Percentiles rank a stretch among this genome's conserved stretches.
These are phyloP conservation scores for Aquilaria yunnanensis DNA, from an alignment of 345 rosid species.

Conservation along the genomic window DNA sequence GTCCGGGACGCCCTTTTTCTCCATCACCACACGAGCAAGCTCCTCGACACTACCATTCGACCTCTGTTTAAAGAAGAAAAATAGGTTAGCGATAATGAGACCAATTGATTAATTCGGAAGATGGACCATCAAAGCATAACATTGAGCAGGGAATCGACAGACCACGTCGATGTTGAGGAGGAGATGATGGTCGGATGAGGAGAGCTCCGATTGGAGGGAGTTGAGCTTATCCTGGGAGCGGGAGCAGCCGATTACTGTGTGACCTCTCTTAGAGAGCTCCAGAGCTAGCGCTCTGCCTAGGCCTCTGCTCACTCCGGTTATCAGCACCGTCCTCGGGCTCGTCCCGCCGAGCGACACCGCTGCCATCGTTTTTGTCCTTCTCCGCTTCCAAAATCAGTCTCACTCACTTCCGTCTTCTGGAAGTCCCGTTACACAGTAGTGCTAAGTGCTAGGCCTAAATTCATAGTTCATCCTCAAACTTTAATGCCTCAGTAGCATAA, in stretches of 20 bases:
- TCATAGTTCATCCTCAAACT: too few species aligned
- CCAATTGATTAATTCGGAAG: background rate
- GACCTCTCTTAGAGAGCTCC: constrained; percentile 85
- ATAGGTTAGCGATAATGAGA: constrained; percentile 65
- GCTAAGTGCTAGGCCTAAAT: too few species aligned
- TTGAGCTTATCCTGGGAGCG: constrained; percentile 73
- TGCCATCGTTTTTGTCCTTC: constrained; percentile 11
- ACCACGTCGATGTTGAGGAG: constrained; percentile 79
- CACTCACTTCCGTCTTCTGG: too few species aligned
- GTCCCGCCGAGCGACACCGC: constrained; percentile 32
- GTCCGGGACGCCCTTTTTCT: constrained; percentile 85
- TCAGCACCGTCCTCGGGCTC: constrained; percentile 44
- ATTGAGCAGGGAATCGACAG: background rate
- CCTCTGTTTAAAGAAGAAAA: constrained; percentile 37
- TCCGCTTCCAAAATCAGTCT: background rate
- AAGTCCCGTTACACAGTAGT: too few species aligned
- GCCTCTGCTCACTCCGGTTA: constrained; percentile 90
- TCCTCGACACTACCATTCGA: constrained; percentile 71
- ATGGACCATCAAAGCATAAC: too few species aligned
- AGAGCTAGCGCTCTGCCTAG: constrained; percentile 83
- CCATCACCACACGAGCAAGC: constrained; percentile 58
- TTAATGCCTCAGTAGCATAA: too few species aligned
- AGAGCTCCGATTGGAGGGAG: constrained; percentile 57
- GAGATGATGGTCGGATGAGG: constrained; percentile 51
- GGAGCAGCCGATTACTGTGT: constrained; percentile 83